Evolutionary conservation across 2,329 filamentous ascomycete genomes (phyloP).

Genomic region (Thelonectria discophora): DNA sequence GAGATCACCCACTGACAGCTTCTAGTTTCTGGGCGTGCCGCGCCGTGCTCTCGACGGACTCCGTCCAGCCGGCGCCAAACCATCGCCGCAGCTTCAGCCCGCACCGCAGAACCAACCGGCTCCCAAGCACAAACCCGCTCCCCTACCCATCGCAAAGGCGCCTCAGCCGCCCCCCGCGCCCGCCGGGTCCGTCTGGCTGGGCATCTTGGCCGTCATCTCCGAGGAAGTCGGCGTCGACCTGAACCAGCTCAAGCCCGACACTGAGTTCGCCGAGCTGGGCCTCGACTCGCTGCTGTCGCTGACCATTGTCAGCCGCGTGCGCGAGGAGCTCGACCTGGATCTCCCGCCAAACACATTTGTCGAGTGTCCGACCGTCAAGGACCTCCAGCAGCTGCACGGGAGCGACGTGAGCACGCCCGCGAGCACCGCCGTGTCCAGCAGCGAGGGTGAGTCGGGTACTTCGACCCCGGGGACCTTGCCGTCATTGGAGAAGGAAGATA

Average conservation of each 20-base stretch:
- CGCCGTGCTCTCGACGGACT: conserved; percentile 29
- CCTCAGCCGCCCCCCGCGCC: conserved; percentile 19
- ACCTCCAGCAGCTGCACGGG: conserved; percentile 27
- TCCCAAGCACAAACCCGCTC: neutral
- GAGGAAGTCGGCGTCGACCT: conserved; percentile 76
- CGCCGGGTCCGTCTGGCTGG: conserved; percentile 19
- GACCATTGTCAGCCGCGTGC: conserved; percentile 63
- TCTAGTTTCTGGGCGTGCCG: conserved; percentile 26
- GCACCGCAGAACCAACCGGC: neutral
- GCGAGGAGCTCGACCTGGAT: conserved; percentile 62
- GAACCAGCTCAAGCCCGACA: conserved; percentile 65
- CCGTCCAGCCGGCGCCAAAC: conserved; percentile 6
- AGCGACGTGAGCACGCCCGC: conserved; percentile 60
- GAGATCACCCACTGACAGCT: neutral
- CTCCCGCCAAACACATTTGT: conserved; percentile 53
- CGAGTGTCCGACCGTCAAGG: conserved; percentile 38
- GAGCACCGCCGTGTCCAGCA: conserved; percentile 70
- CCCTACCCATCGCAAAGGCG: conserved; percentile 41
- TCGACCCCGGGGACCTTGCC: conserved; percentile 33
- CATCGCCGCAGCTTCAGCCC: neutral
- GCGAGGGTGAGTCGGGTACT: conserved; percentile 68
- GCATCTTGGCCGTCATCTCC: conserved; percentile 55
- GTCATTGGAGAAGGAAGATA: conserved; percentile 22
- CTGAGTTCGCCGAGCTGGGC: conserved; percentile 64
- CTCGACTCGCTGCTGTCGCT: conserved; percentile 69